Evolutionary conservation across 768 basidiomycete genomes (phyloP), one percentile per base, ranked within the genome.

Genomic region (Lactarius indigo): DNA sequence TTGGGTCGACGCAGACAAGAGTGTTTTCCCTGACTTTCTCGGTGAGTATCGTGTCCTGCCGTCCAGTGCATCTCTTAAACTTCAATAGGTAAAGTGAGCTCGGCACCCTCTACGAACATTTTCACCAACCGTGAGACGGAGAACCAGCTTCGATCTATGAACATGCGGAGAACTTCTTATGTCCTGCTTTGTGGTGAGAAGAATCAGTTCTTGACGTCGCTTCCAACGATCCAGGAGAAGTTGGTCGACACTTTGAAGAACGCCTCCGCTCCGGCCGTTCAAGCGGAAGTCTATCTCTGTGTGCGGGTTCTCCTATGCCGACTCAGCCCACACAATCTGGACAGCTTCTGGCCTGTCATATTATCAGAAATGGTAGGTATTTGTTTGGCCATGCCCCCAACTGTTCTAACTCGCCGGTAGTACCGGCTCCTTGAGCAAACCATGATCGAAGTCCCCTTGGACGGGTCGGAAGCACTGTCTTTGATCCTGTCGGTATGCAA

Each of bases 81-180:
- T 78, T 56, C 18, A 56, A 39, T 71, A 83, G 96, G 87, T 74
- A 86, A 85, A 79, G 86, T 96, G 61, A 87, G 91, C 1, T 87
- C 91, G 2, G 86, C 88, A 0, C 90, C 97, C 1, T 96, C 96
- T 0, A 89, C 94, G 23, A 98, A 97, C 72, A 97, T 99, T 63
- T 99, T 99, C 77, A 90, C 94, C 35, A 98, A 94, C 73, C 82
- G 91, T 56, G 97, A 98, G 74, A 92, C 94, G 63, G 97, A 99
- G 78, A 96, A 91, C 85, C 78, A 94, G 0, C 78, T 90, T 31
- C 86, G 94, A 30, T 94, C 94, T 3, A 79, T 95, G 61, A 95
- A 92, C 72, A 80, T 99, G 23, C 86, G 97, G 50, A 83, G 96
- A 37, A 79, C 98, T 47, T 93, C 95, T 5, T 93, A 92, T 73